These are phyloP conservation scores for Penicillium coffeae DNA, from an alignment of 495 filamentous ascomycete species.

Conservation along the genomic window DNA sequence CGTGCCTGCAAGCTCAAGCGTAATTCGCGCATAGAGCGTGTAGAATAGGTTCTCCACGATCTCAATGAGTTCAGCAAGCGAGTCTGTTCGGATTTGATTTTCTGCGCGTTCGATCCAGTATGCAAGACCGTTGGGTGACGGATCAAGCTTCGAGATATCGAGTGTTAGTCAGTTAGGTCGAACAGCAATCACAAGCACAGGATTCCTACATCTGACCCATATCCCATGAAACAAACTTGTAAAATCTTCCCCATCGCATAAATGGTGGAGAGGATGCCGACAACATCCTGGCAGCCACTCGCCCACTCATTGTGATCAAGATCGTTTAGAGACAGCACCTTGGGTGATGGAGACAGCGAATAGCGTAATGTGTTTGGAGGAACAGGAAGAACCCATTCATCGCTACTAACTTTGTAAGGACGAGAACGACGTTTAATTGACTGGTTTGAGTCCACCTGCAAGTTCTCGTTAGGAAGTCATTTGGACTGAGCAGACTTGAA, in stretches of 20 bases:
- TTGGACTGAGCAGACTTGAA: background rate
- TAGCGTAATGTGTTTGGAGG: constrained; percentile 4
- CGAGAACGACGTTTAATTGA: constrained; percentile 15
- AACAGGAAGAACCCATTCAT: constrained; percentile 29
- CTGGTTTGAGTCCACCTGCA: background rate
- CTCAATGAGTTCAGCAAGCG: constrained; percentile 25
- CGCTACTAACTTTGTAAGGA: constrained; percentile 31
- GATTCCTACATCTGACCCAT: constrained; percentile 31
- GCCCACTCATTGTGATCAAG: constrained; percentile 10
- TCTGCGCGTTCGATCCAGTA: constrained; percentile 30
- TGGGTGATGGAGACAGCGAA: background rate
- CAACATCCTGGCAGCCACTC: constrained; percentile 18
- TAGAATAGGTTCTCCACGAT: constrained; percentile 36
- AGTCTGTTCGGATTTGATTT: constrained; percentile 16
- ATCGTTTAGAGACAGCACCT: constrained; percentile 18
- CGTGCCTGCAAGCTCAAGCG: constrained; percentile 34
- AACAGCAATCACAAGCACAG: background rate
- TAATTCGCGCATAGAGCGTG: constrained; percentile 32
- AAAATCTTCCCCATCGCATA: constrained; percentile 38
- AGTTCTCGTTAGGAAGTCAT: background rate
- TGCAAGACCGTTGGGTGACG: constrained; percentile 20
- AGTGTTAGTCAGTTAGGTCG: background rate
- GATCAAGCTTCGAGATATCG: constrained; percentile 24
- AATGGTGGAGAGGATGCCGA: constrained; percentile 28
- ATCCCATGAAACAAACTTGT: constrained; percentile 29